Evolutionary conservation across 495 filamentous ascomycete genomes (phyloP), one percentile per base, ranked within the genome.

Genomic region (Pyrenula aspistea): DNA sequence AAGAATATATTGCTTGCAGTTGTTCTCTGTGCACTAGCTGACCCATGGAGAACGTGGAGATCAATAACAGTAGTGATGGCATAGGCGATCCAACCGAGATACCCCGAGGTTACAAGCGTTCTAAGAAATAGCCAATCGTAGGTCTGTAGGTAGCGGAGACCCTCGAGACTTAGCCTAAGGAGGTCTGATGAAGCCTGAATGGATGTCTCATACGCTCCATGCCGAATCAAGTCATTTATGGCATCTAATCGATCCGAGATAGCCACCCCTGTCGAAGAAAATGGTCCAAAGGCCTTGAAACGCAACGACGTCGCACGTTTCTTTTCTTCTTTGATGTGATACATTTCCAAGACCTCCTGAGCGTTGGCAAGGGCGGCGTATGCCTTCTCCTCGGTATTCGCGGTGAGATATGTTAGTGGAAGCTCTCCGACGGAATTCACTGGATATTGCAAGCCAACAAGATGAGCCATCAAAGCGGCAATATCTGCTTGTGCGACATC

Each of bases 101-200:
- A 99, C 20, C 94, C 94, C n/a, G 84, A 65, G 12, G 94, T 94
- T 31, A 99, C 87, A 36, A 97, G 78, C n/a, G 86, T 85, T 53
- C 94, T 79, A 31, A 99, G 69, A 73, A 99, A 97, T n/a, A 97
- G 77, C 94, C 94, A 99, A 70, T 99, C 93, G 61, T 89, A 89
- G 0, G 89, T 97, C 67, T 99, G 94, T 24, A 97, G 78, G 65
- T 99, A 99, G 48, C 93, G 81, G 48, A 99, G 76, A 22, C 94
- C 94, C 56, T 89, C 83, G 1, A 97, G 77, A 2, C 85, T 88
- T 19, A 84, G 68, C 56, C 85, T 80, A 56, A 96, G 85, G 12
- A 97, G 72, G 4, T 84, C 81, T 12, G 83, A 81, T 11, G 87
- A 89, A 56, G 86, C 77, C 53, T 76, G 68, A 62, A 97, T 95